These are phyloP conservation scores for Gentiana macrophylla DNA, from an alignment of 257 asterid genomes.

Conservation along the genomic window DNA sequence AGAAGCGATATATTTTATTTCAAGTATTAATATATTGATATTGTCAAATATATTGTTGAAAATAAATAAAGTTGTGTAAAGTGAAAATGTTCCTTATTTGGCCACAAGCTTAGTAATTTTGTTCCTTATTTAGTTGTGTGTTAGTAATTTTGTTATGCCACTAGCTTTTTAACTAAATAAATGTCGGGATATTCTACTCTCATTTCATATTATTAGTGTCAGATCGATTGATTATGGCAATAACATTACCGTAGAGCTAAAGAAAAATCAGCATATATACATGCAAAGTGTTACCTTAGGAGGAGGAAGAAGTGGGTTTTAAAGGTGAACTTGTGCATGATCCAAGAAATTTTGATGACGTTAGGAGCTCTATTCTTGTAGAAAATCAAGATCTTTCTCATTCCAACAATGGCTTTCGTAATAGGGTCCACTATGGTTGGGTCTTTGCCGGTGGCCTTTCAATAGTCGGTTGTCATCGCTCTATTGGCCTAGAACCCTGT, in stretches of 20 bases:
- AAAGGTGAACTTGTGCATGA: slow-evolving; percentile 89
- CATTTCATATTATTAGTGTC: too few relatives aligned
- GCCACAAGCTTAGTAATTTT: too few relatives aligned
- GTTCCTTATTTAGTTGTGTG: too few relatives aligned
- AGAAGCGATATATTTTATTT: too few relatives aligned
- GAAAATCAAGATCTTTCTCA: slow-evolving; percentile 85
- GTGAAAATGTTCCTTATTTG: too few relatives aligned
- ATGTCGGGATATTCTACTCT: too few relatives aligned
- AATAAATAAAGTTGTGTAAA: too few relatives aligned
- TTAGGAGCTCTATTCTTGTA: slow-evolving; percentile 83
- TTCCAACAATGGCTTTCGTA: slow-evolving; percentile 40
- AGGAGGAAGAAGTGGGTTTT: slow-evolving; percentile 56
- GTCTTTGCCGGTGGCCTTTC: slow-evolving; percentile 96
- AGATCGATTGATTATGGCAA: too few relatives aligned
- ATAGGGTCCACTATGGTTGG: slow-evolving; percentile 41
- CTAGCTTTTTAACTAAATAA: too few relatives aligned
- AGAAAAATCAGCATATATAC: neutral
- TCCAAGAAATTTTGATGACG: slow-evolving; percentile 79
- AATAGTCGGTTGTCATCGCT: slow-evolving; percentile 69
- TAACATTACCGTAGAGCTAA: neutral
- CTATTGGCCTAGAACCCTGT: slow-evolving; percentile 71
- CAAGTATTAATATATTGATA: too few relatives aligned
- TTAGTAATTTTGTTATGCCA: too few relatives aligned
- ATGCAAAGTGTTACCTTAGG: slow-evolving; percentile 42
- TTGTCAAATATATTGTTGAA: too few relatives aligned